Evolutionary conservation across 192 early-diverging fungal genomes (phyloP).

Genomic region (Physocladia obscura): DNA sequence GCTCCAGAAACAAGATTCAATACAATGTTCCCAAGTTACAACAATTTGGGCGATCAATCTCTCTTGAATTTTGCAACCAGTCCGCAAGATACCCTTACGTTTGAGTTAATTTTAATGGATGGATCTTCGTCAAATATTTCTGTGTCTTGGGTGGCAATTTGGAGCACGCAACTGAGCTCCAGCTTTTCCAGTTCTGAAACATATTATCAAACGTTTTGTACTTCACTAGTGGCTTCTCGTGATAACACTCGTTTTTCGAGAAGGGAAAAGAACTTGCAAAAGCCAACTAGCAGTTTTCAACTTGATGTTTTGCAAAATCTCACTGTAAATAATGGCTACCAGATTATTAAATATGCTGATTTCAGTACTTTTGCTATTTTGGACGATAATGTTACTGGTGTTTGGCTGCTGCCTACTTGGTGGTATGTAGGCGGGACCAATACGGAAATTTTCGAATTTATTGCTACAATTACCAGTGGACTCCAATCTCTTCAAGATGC

Average conservation of each 20-base stretch:
- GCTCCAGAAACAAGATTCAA: slow-evolving; percentile 26
- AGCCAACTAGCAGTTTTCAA: background rate
- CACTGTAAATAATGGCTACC: background rate
- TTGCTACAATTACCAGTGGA: slow-evolving; percentile 28
- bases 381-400: slow-evolving; percentile 14
- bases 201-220: background rate
- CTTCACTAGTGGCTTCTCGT: background rate
- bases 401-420: slow-evolving; percentile 24
- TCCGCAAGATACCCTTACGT: background rate
- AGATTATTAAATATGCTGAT: background rate
- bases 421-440: background rate
- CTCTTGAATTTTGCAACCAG: background rate
- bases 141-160: background rate
- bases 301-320: background rate
- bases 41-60: background rate
- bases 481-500: slow-evolving; percentile 18
- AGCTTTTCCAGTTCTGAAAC: background rate
- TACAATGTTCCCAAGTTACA: background rate
- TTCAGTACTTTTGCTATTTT: slow-evolving; percentile 16
- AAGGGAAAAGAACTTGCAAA: background rate
- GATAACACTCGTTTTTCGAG: background rate
- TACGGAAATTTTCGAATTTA: background rate
- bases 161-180: background rate
- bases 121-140: background rate
- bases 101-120: background rate